Evolutionary conservation across 2,329 filamentous ascomycete genomes (phyloP), one percentile per base, ranked within the genome.

Genomic region (Reticulascus tulasneorum): DNA sequence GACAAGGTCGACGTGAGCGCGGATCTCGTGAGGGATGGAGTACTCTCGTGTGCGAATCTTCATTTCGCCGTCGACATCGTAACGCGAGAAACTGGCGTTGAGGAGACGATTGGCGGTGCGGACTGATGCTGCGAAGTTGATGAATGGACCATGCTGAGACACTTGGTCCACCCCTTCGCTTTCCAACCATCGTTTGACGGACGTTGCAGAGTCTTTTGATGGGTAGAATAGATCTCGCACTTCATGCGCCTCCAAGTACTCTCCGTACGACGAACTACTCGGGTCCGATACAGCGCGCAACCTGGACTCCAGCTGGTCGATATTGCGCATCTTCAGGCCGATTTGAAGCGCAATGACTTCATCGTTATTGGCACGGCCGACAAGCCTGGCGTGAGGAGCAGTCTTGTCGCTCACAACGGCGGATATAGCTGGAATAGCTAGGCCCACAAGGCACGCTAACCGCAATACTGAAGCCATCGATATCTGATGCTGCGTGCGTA

Each of bases 1-100:
- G 29, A 71, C 55, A 20, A 69, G 49, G 44, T 67, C 63, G 44
- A 71, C 62, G 41, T 63, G 47, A 15, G 37, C 38, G 11, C 49
- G 45, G 26, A 71, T 41, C 9, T 59, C 48, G 9, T 60, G 52
- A 0, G 50, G 50, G 8, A 55, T 42, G 4, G 47, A 51, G 38
- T 55, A 55, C 25, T 42, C 23, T 9, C 37, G 38, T 5, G 49
- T 47, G 8, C 52, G 38, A 19, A 55, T 52, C 47, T 66, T 62
- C 21, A 55, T 52, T 20, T 51, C 46, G 7, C 50, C 57, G 7
- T 56, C 60, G n/a, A 54, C 54, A 28, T 60, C 50, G 46, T 60
- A 69, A 47, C 60, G 59, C 9, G 52, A 51, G 40, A 68, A 69
- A 12, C 51, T 45, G 10, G 66, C 60, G 23, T 57, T 49, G 15